These are phyloP conservation scores for Venturiaceae sp. DNA, from an alignment of 2,329 filamentous ascomycete species.

Conservation along the genomic window DNA sequence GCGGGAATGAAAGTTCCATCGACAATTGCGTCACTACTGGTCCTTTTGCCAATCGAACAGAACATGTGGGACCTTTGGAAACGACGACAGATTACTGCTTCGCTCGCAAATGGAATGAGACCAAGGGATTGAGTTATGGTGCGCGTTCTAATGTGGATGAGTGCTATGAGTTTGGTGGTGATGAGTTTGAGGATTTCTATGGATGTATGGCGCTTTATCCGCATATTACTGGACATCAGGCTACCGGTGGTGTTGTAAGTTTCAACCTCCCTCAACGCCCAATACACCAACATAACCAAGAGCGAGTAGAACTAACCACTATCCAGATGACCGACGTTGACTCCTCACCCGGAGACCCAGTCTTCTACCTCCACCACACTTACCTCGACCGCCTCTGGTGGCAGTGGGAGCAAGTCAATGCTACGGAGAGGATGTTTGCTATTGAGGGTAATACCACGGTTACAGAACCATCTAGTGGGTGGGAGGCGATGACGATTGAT, in stretches of 20 bases:
- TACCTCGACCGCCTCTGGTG: slow-evolving; percentile 11
- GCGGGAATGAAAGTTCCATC: slow-evolving; percentile 4
- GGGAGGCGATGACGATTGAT: not conserved
- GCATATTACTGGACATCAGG: not conserved
- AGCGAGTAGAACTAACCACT: too few species aligned
- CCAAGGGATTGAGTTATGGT: not conserved
- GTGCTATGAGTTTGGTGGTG: not conserved
- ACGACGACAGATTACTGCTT: not conserved
- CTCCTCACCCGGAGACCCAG: slow-evolving; percentile 3
- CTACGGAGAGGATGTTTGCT: not conserved
- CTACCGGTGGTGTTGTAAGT: not conserved
- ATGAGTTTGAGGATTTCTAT: not conserved
- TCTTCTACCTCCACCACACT: slow-evolving; percentile 12
- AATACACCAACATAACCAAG: not conserved
- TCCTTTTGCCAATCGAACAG: not conserved
- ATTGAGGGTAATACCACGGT: not conserved
- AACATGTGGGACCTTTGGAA: not conserved
- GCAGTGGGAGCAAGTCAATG: slow-evolving; percentile 10
- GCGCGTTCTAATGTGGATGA: not conserved
- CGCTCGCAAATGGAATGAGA: not conserved
- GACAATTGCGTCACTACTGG: not conserved
- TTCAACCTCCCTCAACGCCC: not conserved
- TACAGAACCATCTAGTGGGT: not conserved
- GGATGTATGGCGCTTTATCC: not conserved
- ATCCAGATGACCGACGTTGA: not conserved